These are phyloP conservation scores for Nakazawaea ishiwadae DNA, from an alignment of 805 yeast genomes.

Conservation along the genomic window DNA sequence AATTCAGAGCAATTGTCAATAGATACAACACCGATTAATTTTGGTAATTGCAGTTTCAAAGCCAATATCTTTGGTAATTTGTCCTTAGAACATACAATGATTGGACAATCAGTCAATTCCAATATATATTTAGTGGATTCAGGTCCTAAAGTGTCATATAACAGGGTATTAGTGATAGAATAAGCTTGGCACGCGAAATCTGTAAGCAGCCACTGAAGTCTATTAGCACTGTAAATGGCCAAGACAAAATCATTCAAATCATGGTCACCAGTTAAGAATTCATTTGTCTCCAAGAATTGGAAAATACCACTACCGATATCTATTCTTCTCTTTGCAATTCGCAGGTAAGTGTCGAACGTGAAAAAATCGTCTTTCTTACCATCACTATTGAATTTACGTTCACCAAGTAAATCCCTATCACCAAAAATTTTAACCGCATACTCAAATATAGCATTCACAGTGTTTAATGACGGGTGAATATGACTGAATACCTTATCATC, in stretches of 20 bases:
- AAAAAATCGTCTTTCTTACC: slow-evolving; percentile 36
- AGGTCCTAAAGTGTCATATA: slow-evolving; percentile 56
- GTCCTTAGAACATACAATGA: slow-evolving; percentile 45
- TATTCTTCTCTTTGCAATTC: slow-evolving; percentile 37
- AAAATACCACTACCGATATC: slow-evolving; percentile 53
- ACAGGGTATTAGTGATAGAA: slow-evolving; percentile 47
- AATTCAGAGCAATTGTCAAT: slow-evolving; percentile 43
- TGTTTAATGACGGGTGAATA: slow-evolving; percentile 31
- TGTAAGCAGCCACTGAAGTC: slow-evolving; percentile 63
- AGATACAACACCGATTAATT: slow-evolving; percentile 48
- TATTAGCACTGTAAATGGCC: slow-evolving; percentile 52
- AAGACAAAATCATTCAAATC: slow-evolving; percentile 40
- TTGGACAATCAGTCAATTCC: slow-evolving; percentile 55
- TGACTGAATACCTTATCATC: slow-evolving; percentile 8
- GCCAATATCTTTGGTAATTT: slow-evolving; percentile 45
- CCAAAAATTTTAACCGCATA: slow-evolving; percentile 21
- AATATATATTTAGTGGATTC: slow-evolving; percentile 61
- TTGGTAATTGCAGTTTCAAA: slow-evolving; percentile 31
- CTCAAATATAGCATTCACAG: slow-evolving; percentile 32
- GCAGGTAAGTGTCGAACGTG: slow-evolving; percentile 36
- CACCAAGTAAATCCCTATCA: slow-evolving; percentile 32
- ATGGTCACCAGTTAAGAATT: slow-evolving; percentile 3
- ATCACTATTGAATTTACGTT: slow-evolving; percentile 26
- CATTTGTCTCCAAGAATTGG: slow-evolving; percentile 29
- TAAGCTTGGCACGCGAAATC: slow-evolving; percentile 66